Evolutionary conservation across 2,329 filamentous ascomycete genomes (phyloP).

Genomic region (Trichoderma polysporum): DNA sequence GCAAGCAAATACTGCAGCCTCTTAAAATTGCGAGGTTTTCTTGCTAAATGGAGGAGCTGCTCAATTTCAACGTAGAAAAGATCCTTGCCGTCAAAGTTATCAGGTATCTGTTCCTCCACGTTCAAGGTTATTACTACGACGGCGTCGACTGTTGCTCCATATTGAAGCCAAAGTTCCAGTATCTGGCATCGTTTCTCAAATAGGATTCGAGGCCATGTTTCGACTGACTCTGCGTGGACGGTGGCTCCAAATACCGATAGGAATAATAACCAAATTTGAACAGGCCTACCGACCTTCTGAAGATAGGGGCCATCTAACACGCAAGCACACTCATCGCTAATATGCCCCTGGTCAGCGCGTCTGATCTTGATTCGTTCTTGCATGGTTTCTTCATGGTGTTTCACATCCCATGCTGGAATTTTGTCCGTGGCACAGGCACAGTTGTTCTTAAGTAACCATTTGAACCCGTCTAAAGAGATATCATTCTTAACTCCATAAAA

Average conservation of each 20-base stretch:
- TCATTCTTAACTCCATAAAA: too few species aligned
- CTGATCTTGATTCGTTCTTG: too few species aligned
- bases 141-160: neutral
- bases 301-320: fast-evolving
- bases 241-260: neutral
- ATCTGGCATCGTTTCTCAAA: too few species aligned
- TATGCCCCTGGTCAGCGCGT: too few species aligned
- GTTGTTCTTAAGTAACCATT: neutral
- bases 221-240: too few species aligned
- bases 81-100: neutral
- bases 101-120: too few species aligned
- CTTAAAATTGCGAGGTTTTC: neutral
- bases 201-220: too few species aligned
- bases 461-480: neutral
- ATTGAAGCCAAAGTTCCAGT: neutral
- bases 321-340: neutral
- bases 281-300: neutral
- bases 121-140: neutral
- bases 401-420: neutral
- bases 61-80: neutral
- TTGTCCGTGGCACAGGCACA: neutral
- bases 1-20: neutral
- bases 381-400: too few species aligned
- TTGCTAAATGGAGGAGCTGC: neutral
- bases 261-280: neutral